Evolutionary conservation across 2,329 filamentous ascomycete genomes (phyloP), one percentile per base, ranked within the genome.

Genomic region (Hymenoscyphus repandus): DNA sequence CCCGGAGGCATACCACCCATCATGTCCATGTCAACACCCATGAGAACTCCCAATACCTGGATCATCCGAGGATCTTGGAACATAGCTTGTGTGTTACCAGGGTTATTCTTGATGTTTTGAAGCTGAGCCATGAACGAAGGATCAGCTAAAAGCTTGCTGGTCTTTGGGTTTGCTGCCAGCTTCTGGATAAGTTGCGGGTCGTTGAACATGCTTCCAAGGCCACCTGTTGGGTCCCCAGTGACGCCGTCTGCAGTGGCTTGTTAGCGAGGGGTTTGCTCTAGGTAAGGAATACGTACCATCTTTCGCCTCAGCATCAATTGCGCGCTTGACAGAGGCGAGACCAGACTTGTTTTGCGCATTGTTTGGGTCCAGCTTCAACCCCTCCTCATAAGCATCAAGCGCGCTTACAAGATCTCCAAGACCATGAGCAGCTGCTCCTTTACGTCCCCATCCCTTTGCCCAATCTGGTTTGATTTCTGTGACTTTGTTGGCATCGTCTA

Each of bases 401-500:
- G 93, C 90, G 43, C 82, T 87, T 45, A 93, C 75, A 18, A 97
- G 78, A 68, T 99, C 90, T 46, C 91, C 89, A 53, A 85, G 75
- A 41, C 93, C 93, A 69, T 96, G 93, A 32, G 91, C 78, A 50
- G 93, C 93, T 57, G 90, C 86, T 59, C 92, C 93, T 70, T 96
- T 96, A 54, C 93, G 85, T 52, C 88, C 86, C 86, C 90, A 96
- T 59, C 93, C 93, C 74, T 97, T 97, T 53, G 90, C 84, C 93
- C 93, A 99, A 76, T 97, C 93, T 11, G 92, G 87, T 78, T 99
- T 97, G 69, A 99, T 76, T 72, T 95, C 82, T 49, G 87, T 95
- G 2, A 90, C 93, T 79, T 96, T 96, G 67, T 85, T 85, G 51
- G 93, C 93, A 77, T 99, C 93, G 57, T 86, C 78, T 22, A 97